Evolutionary conservation across 345 rosid genomes (phyloP).

Genomic region (Adansonia digitata): DNA sequence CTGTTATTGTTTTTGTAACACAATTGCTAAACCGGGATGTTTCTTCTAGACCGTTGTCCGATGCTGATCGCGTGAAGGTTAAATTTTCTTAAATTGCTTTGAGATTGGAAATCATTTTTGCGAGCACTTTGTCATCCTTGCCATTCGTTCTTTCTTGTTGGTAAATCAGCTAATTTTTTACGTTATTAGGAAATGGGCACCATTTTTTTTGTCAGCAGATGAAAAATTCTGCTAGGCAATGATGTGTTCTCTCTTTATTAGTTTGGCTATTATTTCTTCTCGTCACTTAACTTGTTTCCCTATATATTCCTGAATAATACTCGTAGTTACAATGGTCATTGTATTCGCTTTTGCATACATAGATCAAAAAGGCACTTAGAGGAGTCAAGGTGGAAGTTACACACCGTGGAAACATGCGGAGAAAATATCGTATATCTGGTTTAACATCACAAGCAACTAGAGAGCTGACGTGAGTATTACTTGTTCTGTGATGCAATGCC

Average conservation of each 20-base stretch:
- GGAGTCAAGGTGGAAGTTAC: slow-evolving; percentile 94
- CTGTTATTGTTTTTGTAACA: slow-evolving; percentile 72
- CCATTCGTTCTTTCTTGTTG: background rate
- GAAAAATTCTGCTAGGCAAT: background rate
- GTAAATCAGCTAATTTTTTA: background rate
- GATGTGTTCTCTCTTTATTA: background rate
- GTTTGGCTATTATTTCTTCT: no score
- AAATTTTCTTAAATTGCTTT: background rate
- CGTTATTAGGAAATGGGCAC: background rate
- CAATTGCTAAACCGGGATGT: slow-evolving; percentile 68
- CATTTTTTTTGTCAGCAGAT: background rate
- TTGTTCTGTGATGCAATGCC: background rate
- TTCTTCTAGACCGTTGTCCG: slow-evolving; percentile 65
- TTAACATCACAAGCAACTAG: slow-evolving; percentile 87
- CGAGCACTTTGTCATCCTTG: background rate
- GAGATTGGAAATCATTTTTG: background rate
- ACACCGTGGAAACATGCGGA: slow-evolving; percentile 90
- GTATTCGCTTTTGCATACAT: slow-evolving; percentile 3
- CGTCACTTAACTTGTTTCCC: background rate
- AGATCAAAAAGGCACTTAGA: slow-evolving; percentile 92
- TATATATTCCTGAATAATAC: background rate
- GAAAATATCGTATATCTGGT: slow-evolving; percentile 90
- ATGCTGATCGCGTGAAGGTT: slow-evolving; percentile 95
- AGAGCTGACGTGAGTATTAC: slow-evolving; percentile 66
- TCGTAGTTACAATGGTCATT: background rate